Evolutionary conservation across 495 filamentous ascomycete genomes (phyloP), one percentile per base, ranked within the genome.

Genomic region (Xylaria nigripes): DNA sequence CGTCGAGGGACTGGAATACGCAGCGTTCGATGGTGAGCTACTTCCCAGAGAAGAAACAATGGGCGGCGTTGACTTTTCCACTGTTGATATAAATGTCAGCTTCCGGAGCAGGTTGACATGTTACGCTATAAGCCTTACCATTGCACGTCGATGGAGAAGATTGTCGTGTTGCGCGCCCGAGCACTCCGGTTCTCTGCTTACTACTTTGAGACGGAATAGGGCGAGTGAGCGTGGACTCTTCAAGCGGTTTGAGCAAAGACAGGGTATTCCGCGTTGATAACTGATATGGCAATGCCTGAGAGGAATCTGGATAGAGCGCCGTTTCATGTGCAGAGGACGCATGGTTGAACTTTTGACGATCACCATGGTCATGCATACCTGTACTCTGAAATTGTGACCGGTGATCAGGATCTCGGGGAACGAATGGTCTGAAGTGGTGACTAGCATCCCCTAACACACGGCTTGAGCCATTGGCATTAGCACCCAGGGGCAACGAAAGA

Each of bases 1-100:
- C 3, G 62, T 30, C 32, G 72, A 68, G 27, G 74, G 74, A 53
- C 74, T 75, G 12, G 72, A 75, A 16, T 44, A 44, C 19, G 60
- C 63, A 42, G 50, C 32, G 44, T 54, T 48, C 2, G 58, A 57
- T 5, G 72, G 63, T n/a, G 73, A 69, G 38, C 70, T 73, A 40
- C 61, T 63, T 21, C 46, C 46, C 6, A 57, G 38, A 6, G 58
- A 43, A 7, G 50, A 59, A 5, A 60, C 49, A 45, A 61, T 30
- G 2, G 34, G 49, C 15, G 48, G 52, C 41, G 50, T 62, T 56
- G 30, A n/a, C n/a, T n/a, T 46, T 51, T 47, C 52, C 8, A 56
- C 60, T 55, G 30, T 61, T 57, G 44, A 60, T 51, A 16, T 18
- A 16, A 3, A 18, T 43, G 30, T 16, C 30, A 22, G 21, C 24